Base-by-base conservation (phyloP, 2,329 filamentous ascomycete species). In the Aspergillus novoparasiticus region DNA sequence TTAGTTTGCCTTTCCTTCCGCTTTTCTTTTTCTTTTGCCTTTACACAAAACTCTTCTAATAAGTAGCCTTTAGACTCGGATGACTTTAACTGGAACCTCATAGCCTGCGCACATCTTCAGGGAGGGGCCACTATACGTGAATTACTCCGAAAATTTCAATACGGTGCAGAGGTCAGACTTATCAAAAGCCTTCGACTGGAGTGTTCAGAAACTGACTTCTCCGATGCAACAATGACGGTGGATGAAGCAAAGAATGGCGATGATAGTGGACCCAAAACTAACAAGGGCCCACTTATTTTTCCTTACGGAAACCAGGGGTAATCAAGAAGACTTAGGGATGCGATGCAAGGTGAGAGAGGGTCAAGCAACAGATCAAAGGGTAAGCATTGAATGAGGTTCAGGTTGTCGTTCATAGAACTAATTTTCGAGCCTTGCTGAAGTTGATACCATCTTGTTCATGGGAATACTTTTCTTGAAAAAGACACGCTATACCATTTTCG, bases 261-360 rank as follows among this genome's bases (percentile, higher is more conserved):
- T 32, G n/a, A 50, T 50, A 50, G 46, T 50, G 46, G 46, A 19
- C 46, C 46, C 23, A 28, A 30, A 30, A 26, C 10, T 41, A 28
- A 32, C 30, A 11, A 30, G 19, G 28, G 28, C 19, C 48, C 48
- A 51, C 48, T 32, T 32, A 11, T 51, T 21, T 51, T 51, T 32
- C 48, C 30, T n/a, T 19, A 16, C 28, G 11, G 28, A 32, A 34
- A 51, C 28, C 28, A 51, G 48, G 48, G 48, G 48, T 21, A 45
- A 54, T n/a, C 51, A 57, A 61, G 54, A 59, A 48, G 26, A 48
- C 12, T 10, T 34, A 51, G 28, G 48, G 26, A 32, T 51, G 26
- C 26, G 16, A 51, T 19, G 48, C 28, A 32, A 28, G 28, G 28
- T 32, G 19, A 51, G 30, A 51, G 48, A 51, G 48, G 48, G 11